Evolutionary conservation across 768 basidiomycete genomes (phyloP).

Genomic region (Antrodiella citrinella): DNA sequence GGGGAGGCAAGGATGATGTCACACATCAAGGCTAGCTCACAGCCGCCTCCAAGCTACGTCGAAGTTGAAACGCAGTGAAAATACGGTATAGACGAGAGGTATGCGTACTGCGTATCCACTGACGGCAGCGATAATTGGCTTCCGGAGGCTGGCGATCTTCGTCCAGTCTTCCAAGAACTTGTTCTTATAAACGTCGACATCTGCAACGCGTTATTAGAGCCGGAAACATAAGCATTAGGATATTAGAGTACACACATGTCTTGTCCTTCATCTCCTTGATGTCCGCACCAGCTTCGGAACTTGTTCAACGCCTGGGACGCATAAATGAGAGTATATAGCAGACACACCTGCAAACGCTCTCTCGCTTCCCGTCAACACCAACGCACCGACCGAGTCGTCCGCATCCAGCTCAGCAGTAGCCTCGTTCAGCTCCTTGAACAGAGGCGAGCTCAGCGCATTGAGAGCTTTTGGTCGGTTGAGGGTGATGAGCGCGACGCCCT

Average conservation of each 20-base stretch:
- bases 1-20: slow-evolving; percentile 92
- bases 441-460: slow-evolving; percentile 77
- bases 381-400: slow-evolving; percentile 68
- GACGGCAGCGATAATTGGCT: slow-evolving; percentile 94
- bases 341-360: slow-evolving; percentile 85
- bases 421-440: slow-evolving; percentile 76
- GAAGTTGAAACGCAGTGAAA: neutral
- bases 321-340: neutral
- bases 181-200: slow-evolving; percentile 78
- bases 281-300: slow-evolving; percentile 77
- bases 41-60: slow-evolving; percentile 86
- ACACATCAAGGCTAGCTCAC: slow-evolving; percentile 93
- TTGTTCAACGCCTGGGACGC: neutral
- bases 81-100: neutral
- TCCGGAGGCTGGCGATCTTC: slow-evolving; percentile 61
- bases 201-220: slow-evolving; percentile 40
- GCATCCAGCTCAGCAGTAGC: slow-evolving; percentile 64
- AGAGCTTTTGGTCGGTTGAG: slow-evolving; percentile 86
- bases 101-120: slow-evolving; percentile 75
- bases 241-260: slow-evolving; percentile 46
- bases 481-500: slow-evolving; percentile 69
- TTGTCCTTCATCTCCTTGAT: slow-evolving; percentile 99
- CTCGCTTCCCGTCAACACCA: slow-evolving; percentile 90
- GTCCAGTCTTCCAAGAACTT: slow-evolving; percentile 87
- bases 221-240: slow-evolving; percentile 6